A percentile compares a stretch with the other conserved stretches of the same genome.
Evolutionary conservation across 768 basidiomycete species (phyloP).

Genomic region (Russula earlei): DNA sequence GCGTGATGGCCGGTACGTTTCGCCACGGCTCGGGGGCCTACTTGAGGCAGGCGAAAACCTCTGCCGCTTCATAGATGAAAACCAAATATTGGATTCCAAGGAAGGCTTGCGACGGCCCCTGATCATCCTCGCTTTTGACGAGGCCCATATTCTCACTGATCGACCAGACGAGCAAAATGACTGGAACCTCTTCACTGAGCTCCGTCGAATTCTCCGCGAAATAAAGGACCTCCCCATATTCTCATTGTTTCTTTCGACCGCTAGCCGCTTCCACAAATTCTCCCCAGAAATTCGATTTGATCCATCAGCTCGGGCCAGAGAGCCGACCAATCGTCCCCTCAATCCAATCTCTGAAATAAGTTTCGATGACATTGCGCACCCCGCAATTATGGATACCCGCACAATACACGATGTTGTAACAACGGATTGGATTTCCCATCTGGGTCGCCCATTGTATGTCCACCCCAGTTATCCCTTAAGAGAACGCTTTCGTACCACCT

Average conservation of each 20-base stretch:
- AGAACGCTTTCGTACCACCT: too few species aligned
- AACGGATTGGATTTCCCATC: too few species aligned
- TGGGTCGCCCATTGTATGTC: too few species aligned
- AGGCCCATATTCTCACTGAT: neutral
- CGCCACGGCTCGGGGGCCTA: neutral
- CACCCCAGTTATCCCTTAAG: too few species aligned
- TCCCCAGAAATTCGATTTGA: neutral
- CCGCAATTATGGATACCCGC: too few species aligned
- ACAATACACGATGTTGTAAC: too few species aligned
- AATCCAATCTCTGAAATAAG: too few species aligned
- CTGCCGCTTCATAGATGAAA: too few species aligned
- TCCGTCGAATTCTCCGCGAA: neutral
- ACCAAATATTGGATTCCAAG: neutral
- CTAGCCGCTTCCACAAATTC: neutral
- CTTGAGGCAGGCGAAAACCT: too few species aligned
- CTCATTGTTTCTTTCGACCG: neutral
- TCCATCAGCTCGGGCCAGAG: neutral
- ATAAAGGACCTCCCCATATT: neutral
- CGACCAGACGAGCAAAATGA: neutral
- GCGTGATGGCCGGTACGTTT: too few species aligned
- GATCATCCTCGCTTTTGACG: neutral
- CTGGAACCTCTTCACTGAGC: neutral
- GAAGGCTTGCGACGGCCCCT: neutral
- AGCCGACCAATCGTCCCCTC: neutral
- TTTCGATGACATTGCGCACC: too few species aligned